Conservation (phyloP, 768 basidiomycete genomes). For the Glaciozyma antarctica region DNA sequence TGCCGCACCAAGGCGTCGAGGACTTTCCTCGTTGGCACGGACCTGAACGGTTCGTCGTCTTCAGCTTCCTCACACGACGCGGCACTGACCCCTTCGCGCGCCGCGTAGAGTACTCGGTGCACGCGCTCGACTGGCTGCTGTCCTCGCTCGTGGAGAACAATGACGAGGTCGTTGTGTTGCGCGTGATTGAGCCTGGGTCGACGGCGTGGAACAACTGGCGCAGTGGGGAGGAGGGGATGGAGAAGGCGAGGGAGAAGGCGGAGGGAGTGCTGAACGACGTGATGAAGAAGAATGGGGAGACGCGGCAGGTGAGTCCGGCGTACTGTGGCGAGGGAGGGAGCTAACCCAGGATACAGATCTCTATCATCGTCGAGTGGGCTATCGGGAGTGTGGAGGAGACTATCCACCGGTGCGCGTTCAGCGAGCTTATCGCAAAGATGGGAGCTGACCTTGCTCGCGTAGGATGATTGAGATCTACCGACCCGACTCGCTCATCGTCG, state of each 20-base stretch:
- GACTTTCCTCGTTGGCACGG: slow-evolving; percentile 80
- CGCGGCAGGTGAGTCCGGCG: slow-evolving; percentile 54
- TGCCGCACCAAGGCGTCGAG: slow-evolving; percentile 63
- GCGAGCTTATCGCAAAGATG: slow-evolving; percentile 45
- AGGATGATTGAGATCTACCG: slow-evolving; percentile 48
- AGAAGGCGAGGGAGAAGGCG: slow-evolving; percentile 73
- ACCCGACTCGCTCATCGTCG: slow-evolving; percentile 85
- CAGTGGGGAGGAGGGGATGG: slow-evolving; percentile 36
- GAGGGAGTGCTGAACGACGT: slow-evolving; percentile 66
- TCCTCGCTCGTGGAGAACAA: slow-evolving; percentile 56
- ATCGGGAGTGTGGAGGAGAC: slow-evolving; percentile 82
- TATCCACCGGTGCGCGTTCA: slow-evolving; percentile 74
- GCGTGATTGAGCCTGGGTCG: slow-evolving; percentile 73
- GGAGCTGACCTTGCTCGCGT: background rate
- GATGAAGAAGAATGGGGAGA: slow-evolving; percentile 70
- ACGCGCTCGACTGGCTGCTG: slow-evolving; percentile 88
- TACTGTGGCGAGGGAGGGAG: background rate
- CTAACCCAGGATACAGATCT: slow-evolving; percentile 48
- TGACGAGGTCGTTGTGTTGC: slow-evolving; percentile 83
- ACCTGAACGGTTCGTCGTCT: slow-evolving; percentile 40
- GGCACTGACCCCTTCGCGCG: slow-evolving; percentile 44
- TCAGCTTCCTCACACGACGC: background rate
- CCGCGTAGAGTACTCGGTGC: slow-evolving; percentile 58
- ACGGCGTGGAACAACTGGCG: slow-evolving; percentile 21
- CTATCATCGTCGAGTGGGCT: slow-evolving; percentile 85